Evolutionary conservation across 2,329 filamentous ascomycete genomes (phyloP).

Genomic region (Diaporthe sp.): DNA sequence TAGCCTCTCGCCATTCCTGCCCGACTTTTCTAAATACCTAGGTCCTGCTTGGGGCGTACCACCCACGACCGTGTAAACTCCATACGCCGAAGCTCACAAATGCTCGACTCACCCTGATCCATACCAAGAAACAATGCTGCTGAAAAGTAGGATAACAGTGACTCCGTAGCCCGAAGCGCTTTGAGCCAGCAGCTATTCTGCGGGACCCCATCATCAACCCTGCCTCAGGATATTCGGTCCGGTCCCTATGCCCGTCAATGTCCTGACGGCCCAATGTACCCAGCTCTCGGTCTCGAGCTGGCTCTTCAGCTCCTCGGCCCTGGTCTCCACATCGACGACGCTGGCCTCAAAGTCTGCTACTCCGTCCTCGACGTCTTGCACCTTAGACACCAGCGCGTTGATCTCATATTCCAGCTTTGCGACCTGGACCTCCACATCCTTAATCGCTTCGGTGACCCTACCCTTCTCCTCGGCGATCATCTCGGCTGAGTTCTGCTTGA

Average conservation of each 20-base stretch:
- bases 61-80: conserved; percentile 33
- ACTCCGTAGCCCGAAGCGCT: not conserved
- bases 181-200: too few species aligned
- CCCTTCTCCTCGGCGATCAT: conserved; percentile 77
- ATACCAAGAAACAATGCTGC: not conserved
- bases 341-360: conserved; percentile 84
- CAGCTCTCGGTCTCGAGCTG: conserved; percentile 75
- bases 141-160: not conserved
- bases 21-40: not conserved
- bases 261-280: conserved; percentile 74
- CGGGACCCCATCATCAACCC: not conserved
- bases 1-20: not conserved
- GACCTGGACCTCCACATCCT: conserved; percentile 83
- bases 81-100: conserved; percentile 32
- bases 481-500: conserved; percentile 76
- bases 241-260: conserved; percentile 71
- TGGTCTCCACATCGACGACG: conserved; percentile 77
- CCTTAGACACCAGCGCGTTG: conserved; percentile 80
- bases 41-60: not conserved
- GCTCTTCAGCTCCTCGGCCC: conserved; percentile 72
- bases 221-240: conserved; percentile 66
- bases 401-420: conserved; percentile 96
- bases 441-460: conserved; percentile 77
- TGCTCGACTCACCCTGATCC: conserved; percentile 10
- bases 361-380: conserved; percentile 88